Base-by-base conservation (phyloP, 768 basidiomycete genomes). In the Tylopilus sp. region DNA sequence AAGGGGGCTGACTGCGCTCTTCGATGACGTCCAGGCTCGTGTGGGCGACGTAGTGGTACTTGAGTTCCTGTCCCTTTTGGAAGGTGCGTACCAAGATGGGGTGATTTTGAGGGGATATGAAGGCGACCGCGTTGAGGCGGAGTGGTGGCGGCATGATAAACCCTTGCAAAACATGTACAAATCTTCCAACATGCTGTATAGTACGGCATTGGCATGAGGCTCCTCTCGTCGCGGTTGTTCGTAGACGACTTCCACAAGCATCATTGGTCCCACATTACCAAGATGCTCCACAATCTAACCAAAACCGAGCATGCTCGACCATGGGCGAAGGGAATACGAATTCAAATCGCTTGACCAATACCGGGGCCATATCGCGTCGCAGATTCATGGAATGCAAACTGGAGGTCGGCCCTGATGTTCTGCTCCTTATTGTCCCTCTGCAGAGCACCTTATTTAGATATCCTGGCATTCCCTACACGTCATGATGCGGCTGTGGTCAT, bases 41-140 rank as follows among this genome's bases (percentile, higher is more conserved):
- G 68, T 95, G 92, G 0, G 92, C 91, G 50, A 93, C 83, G 57
- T 93, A 95, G 70, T 94, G 89, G 62, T 92, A 94, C 64, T 91
- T 91, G 57, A 93, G 75, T 49, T 79, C 77, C 54, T 81, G 77
- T 26, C 76, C 72, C 36, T 79, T 78, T 26, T 75, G 71, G 64
- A 90, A 90, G 4, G 85, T 82, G 39, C 85, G 85, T 50, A 93
- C 79, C 57, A 92, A 75, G 50, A 93, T 88, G 18, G 79, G 68
- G 56, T 89, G 82, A 65, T 91, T 92, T 63, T 87, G 84, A 1
- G 88, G 80, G 2, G 90, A 91, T 44, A 93, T 85, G 68, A 91
- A 91, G 25, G 90, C 90, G 46, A 90, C 85, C 22, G 90, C 90
- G 67, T 88, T 86, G 54, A 91, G 70, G 51, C 82, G 82, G 43